Evolutionary conservation across 2,329 filamentous ascomycete species (phyloP).

Genomic region (Fusarium newnesense): DNA sequence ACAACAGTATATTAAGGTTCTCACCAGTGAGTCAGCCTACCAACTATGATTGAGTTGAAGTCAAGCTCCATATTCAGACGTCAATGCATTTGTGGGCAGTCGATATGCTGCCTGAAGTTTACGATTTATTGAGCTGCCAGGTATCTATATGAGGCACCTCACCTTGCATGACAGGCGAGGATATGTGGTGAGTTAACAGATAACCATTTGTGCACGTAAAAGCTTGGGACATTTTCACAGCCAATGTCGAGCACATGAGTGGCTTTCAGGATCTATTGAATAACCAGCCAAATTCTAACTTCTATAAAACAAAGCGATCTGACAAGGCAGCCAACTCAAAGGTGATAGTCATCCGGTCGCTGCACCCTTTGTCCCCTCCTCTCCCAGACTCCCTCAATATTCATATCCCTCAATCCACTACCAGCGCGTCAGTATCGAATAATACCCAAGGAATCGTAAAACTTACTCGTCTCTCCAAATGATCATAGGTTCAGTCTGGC

Average conservation of each 20-base stretch:
- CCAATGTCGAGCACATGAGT: rapidly evolving
- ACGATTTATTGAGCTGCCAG: not conserved
- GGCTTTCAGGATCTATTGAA: not conserved
- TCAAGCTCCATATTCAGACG: not conserved
- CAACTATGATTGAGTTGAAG: rapidly evolving
- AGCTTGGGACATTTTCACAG: not conserved
- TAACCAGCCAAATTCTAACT: not conserved
- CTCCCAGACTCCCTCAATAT: constrained; percentile 37
- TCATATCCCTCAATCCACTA: constrained; percentile 39
- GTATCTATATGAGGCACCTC: too few species aligned
- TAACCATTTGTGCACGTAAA: rapidly evolving
- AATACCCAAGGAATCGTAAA: rapidly evolving
- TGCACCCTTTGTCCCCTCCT: constrained; percentile 34
- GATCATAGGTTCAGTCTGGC: constrained; percentile 31
- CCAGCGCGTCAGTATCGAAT: not conserved
- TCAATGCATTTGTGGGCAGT: not conserved
- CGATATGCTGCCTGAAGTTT: too few species aligned
- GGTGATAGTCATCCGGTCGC: constrained; percentile 36
- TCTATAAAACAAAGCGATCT: not conserved
- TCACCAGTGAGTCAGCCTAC: too few species aligned
- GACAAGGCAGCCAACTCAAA: not conserved
- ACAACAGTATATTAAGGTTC: not conserved
- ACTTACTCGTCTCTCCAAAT: constrained; percentile 42
- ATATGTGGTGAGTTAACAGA: not conserved
- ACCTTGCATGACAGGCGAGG: rapidly evolving